Base-by-base conservation (phyloP, 2,329 filamentous ascomycete species). In the Colletotrichum tabaci region DNA sequence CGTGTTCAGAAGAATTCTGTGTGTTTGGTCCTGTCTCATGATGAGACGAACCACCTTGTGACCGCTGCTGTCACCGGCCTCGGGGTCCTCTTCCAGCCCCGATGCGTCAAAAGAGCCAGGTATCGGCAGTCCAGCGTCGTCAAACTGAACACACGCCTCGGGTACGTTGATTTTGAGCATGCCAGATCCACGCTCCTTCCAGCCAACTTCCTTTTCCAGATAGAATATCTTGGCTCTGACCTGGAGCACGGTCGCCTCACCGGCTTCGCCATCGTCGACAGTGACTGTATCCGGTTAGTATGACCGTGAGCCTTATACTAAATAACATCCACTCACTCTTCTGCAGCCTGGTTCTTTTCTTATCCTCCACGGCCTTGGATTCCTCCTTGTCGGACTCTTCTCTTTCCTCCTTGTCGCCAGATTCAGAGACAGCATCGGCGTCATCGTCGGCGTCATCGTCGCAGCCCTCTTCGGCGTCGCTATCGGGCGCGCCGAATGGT, bases 121-220 rank as follows among this genome's bases (percentile, higher is more conserved):
- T 61, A 88, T 81, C n/a, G 85, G 79, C 12, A 78, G 77, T 4
- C 85, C 87, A 21, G 82, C 82, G 15, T 90, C 86, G 70, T 91
- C 87, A 50, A 88, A 86, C 30, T 88, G 85, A 6, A 89, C 84
- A 69, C 86, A 89, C 40, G 83, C 81, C 74, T 89, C 86, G 3
- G 89, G 89, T 16, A 92, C 91, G 77, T 98, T 98, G 79, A 98
- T 88, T 83, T 96, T 96, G 75, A 98, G 86, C 76, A 92, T 92
- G 55, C 95, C 95, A 4, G 91, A 88, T 15, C 95, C 95, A 63
- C 95, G 91, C 83, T 98, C 96, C 81, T 96, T 96, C 96, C 96
- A 98, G 57, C 91, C 91, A 66, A 89, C 87, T 46, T 87, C 86
- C 74, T 90, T 90, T 74, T 93, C 90, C 77, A 96, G 93, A 69